phyloP scores from a whole-genome alignment of 306 rosid species.

The Dryas alaskensis region DNA sequence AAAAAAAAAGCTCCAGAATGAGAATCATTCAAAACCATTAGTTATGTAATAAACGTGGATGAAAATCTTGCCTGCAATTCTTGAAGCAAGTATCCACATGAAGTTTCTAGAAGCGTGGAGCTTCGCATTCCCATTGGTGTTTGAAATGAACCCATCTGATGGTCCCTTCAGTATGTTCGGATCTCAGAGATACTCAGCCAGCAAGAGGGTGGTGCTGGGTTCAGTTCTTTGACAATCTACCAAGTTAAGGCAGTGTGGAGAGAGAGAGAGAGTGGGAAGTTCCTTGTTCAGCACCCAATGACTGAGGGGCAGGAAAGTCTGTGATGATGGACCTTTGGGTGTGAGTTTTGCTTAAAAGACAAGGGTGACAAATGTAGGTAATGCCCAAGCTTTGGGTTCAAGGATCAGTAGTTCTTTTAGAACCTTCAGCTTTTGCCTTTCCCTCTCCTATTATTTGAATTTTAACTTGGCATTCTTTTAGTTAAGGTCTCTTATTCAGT shows the following conservation, averaged over 20 bases:
- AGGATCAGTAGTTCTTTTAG: slow-evolving; percentile 51
- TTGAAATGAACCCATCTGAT: slow-evolving; percentile 65
- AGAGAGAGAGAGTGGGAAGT: slow-evolving; percentile 19
- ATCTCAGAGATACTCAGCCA: slow-evolving; percentile 20
- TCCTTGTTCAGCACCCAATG: slow-evolving; percentile 37
- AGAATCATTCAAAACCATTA: slow-evolving; percentile 15
- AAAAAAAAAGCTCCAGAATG: slow-evolving; percentile 13
- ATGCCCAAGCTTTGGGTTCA: slow-evolving; percentile 69
- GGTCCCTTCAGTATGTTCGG: slow-evolving; percentile 27
- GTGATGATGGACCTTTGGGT: slow-evolving; percentile 50
- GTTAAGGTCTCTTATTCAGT: slow-evolving; percentile 54
- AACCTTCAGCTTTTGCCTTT: slow-evolving; percentile 34
- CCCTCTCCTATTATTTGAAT: slow-evolving; percentile 36
- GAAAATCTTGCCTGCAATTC: slow-evolving; percentile 78
- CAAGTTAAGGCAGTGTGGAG: slow-evolving; percentile 10
- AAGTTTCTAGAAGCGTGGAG: slow-evolving; percentile 70
- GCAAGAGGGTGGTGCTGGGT: slow-evolving; percentile 13
- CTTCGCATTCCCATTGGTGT: slow-evolving; percentile 73
- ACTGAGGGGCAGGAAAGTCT: slow-evolving; percentile 28
- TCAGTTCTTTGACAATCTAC: slow-evolving; percentile 34
- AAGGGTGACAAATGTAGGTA: slow-evolving; percentile 72
- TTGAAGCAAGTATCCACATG: slow-evolving; percentile 83
- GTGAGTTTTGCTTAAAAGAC: slow-evolving; percentile 85
- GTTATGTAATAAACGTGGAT: not conserved
- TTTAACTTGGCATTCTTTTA: slow-evolving; percentile 35